A percentile compares a stretch with the other conserved stretches of the same genome.
phyloP scores from a whole-genome alignment of 139 green algal genomes.

The Auxenochlorella pyrenoidosa region DNA sequence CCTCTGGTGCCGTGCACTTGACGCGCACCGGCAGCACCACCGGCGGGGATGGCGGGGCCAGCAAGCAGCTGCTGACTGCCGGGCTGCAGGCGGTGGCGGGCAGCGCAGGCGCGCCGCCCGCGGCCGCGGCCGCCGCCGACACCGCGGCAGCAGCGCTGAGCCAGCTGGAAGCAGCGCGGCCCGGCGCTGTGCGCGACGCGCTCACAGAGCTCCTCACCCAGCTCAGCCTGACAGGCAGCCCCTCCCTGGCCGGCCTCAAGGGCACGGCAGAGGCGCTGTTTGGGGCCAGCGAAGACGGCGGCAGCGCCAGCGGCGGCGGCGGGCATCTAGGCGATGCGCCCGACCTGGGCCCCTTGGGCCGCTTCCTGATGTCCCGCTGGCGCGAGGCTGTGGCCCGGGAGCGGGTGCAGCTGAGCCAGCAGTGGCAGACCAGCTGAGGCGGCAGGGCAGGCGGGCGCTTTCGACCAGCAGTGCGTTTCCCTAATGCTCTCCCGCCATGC shows the following conservation, averaged over 20 bases:
- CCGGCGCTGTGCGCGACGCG: conserved; percentile 17
- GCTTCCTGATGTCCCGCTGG: conserved; percentile 63
- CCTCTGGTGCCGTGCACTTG: not conserved
- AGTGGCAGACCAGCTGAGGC: conserved; percentile 24
- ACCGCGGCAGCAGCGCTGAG: conserved; percentile 21
- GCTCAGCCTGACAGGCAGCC: conserved; percentile 39
- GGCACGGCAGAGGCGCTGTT: conserved; percentile 32
- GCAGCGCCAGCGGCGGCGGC: not conserved
- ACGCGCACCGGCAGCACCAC: not conserved
- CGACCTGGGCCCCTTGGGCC: conserved; percentile 53
- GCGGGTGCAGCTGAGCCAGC: conserved; percentile 14
- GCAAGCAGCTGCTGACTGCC: conserved; percentile 5
- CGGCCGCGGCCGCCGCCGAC: conserved; percentile 11
- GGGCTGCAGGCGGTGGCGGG: conserved; percentile 9
- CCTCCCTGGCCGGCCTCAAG: conserved; percentile 39
- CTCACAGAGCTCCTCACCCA: conserved; percentile 35
- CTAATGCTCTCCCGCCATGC: no score
- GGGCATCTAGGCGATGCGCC: conserved; percentile 3
- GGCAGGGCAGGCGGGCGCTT: no score
- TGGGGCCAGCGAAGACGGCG: not conserved
- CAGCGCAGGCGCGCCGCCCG: not conserved
- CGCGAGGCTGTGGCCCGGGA: conserved; percentile 51
- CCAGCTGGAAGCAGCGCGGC: conserved; percentile 37
- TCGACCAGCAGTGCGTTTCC: not conserved
- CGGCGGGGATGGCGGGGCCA: not conserved